Evolutionary conservation across 2,329 filamentous ascomycete species (phyloP), one percentile per base, ranked within the genome.

Genomic region (Chalaropsis ovoidea): DNA sequence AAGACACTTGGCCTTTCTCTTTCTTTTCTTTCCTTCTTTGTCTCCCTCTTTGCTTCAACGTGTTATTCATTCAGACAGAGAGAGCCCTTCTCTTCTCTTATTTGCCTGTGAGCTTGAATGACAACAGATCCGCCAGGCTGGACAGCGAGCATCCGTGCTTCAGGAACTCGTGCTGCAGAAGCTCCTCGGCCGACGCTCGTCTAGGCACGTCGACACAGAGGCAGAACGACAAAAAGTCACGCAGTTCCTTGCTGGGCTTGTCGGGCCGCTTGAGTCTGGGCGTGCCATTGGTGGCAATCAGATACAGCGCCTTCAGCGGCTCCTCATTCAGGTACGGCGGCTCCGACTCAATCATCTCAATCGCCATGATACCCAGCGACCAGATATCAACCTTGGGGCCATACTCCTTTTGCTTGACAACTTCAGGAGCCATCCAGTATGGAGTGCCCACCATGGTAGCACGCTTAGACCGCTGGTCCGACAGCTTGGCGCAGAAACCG

Each of bases 361-460:
- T 97, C 27, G 94, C 93, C 94, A 97, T 99, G 77, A 99, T 99
- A 73, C 94, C 94, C 68, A 99, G 80, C 39, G 92, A 96, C 94
- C 94, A 99, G 73, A 97, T 96, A 74, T 99, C 94, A 69, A 97
- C 94, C 81, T 97, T 97, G 73, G 89, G 89, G 47, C 93, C 94
- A 73, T 99, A 99, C 76, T 96, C 93, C 79, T 97, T 97, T 76
- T 97, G 94, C 79, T 97, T 97, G 74, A 99, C 94, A 56, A 99
- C 94, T 76, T 99, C 94, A 45, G 94, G 94, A 8, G 94, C 94
- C 94, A 99, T 99, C 94, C 94, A 99, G 81, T 97, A 99, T 17
- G 94, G 94, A 42, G 94, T 99, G 69, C 94, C 94, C 65, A 99
- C 94, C 94, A 99, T 97, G 67, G 94, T 99, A 54, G 93, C 92